phyloP scores from a whole-genome alignment of 2,329 filamentous ascomycete species.

The Cadophora sp. region DNA sequence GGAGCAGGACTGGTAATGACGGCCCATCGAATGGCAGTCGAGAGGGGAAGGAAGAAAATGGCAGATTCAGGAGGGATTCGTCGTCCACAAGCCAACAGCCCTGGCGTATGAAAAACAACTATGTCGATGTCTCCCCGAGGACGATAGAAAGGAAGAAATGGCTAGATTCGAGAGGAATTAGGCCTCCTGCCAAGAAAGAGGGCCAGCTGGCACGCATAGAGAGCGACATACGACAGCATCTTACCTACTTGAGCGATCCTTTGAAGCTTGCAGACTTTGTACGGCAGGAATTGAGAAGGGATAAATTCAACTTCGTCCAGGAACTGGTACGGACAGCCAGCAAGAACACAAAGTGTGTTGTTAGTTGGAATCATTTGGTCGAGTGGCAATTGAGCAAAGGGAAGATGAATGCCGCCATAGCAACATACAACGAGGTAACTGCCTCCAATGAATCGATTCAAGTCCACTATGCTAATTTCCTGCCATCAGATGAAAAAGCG shows the following conservation, averaged over 20 bases:
- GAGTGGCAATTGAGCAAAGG: conserved; percentile 70
- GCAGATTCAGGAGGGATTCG: background rate
- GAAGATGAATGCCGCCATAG: conserved; percentile 70
- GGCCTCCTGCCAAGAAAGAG: conserved; percentile 25
- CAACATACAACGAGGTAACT: conserved; percentile 85
- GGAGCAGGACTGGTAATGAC: background rate
- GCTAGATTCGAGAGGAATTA: conserved; percentile 37
- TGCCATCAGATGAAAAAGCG: conserved; percentile 89
- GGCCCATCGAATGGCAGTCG: background rate
- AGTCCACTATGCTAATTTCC: conserved; percentile 28
- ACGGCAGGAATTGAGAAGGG: conserved; percentile 60
- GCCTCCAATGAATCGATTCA: background rate
- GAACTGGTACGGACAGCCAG: conserved; percentile 74
- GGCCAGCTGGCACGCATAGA: conserved; percentile 15
- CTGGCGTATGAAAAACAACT: background rate
- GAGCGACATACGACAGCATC: conserved; percentile 33
- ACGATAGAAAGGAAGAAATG: conserved; percentile 29
- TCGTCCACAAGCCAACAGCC: background rate
- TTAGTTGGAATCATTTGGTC: conserved; percentile 90
- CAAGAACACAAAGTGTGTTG: conserved; percentile 66
- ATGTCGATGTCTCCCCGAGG: conserved; percentile 6
- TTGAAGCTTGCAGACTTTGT: conserved; percentile 75
- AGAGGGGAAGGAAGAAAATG: background rate
- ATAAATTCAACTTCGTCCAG: conserved; percentile 70
- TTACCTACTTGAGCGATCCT: conserved; percentile 61